Evolutionary conservation across 345 rosid species (phyloP).

Genomic region (Rhizophora mangle): DNA sequence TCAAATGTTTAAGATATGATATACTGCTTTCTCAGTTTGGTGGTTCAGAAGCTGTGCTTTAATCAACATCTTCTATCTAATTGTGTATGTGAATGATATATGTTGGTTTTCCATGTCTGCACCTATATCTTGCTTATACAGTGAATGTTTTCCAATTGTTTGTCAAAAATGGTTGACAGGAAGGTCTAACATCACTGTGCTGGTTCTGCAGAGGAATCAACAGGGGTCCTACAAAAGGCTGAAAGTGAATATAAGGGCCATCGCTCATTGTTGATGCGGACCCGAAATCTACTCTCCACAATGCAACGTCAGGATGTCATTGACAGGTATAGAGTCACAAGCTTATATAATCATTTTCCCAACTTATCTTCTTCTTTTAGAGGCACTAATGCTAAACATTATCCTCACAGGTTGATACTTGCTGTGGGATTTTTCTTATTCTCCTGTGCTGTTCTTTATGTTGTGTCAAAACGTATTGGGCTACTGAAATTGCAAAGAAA

Average conservation of each 20-base stretch:
- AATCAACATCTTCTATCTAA: too few relatives aligned
- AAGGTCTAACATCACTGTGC: constrained; percentile 9
- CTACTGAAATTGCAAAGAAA: constrained; percentile 66
- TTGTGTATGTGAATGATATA: too few relatives aligned
- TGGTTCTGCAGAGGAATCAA: constrained; percentile 66
- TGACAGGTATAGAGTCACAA: constrained; percentile 49
- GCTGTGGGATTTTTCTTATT: constrained; percentile 60
- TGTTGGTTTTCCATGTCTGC: too few relatives aligned
- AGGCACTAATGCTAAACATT: constrained; percentile 16
- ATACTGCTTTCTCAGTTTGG: too few relatives aligned
- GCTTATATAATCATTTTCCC: neutral
- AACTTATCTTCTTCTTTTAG: neutral
- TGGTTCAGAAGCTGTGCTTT: too few relatives aligned
- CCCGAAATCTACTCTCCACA: constrained; percentile 76
- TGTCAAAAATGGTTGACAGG: neutral
- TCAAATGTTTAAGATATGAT: too few relatives aligned
- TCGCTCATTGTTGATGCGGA: constrained; percentile 71
- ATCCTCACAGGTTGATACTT: constrained; percentile 57
- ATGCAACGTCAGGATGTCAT: constrained; percentile 92
- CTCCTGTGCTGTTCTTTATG: constrained; percentile 77
- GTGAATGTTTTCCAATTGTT: neutral
- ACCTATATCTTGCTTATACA: neutral
- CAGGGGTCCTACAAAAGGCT: constrained; percentile 70
- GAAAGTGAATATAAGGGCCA: constrained; percentile 97
- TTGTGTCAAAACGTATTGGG: constrained; percentile 80